Percentiles rank a stretch among this genome's conserved stretches.
These are phyloP conservation scores for Monascus purpureus DNA, from an alignment of 495 filamentous ascomycete species.

Conservation along the genomic window DNA sequence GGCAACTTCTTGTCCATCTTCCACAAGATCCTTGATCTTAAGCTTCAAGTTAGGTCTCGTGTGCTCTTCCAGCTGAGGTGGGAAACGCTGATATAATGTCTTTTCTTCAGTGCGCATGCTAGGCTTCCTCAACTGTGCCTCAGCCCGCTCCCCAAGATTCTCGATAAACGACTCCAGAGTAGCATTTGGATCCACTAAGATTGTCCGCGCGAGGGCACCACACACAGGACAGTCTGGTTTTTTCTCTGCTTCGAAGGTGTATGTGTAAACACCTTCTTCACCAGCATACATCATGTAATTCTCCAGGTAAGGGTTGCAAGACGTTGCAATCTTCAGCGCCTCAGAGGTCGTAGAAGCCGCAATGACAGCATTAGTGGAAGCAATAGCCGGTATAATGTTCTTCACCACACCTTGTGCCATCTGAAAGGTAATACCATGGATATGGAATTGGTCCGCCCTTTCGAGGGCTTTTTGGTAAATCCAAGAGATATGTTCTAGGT, in stretches of 20 bases:
- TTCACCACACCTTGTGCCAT: conserved; percentile 97
- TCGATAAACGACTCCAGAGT: conserved; percentile 82
- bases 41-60: conserved; percentile 70
- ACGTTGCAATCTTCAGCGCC: conserved; percentile 84
- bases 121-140: conserved; percentile 81
- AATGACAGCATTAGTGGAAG: conserved; percentile 93
- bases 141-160: conserved; percentile 64
- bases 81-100: conserved; percentile 81
- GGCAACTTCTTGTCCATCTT: conserved; percentile 57
- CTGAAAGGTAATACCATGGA: conserved; percentile 87
- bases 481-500: conserved; percentile 96
- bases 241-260: conserved; percentile 85
- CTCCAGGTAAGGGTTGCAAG: conserved; percentile 63
- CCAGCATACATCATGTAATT: conserved; percentile 99
- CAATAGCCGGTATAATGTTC: conserved; percentile 98
- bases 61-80: conserved; percentile 63
- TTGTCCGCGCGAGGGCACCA: conserved; percentile 59
- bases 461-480: conserved; percentile 73
- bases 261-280: conserved; percentile 89
- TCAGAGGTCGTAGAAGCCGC: conserved; percentile 94
- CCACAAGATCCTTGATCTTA: conserved; percentile 52
- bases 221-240: conserved; percentile 94
- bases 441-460: conserved; percentile 79
- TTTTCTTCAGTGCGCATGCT: conserved; percentile 67
- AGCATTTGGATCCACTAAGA: conserved; percentile 52